Evolutionary conservation across 768 basidiomycete species (phyloP).

Genomic region (Leccinum disarticulatum): DNA sequence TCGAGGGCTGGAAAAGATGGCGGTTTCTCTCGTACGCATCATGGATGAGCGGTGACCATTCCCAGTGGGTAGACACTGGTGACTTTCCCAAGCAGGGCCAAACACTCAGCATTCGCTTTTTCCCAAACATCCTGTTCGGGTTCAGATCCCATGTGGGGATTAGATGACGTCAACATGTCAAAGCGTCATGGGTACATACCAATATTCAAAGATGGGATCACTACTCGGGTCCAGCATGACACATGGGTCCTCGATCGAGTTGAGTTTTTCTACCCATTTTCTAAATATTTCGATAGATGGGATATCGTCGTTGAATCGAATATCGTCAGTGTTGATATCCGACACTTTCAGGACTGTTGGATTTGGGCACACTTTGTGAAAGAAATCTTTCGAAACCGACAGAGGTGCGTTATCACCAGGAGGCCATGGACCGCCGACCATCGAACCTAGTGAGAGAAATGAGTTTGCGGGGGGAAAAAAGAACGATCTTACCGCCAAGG

Average conservation of each 20-base stretch:
- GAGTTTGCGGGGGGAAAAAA: neutral
- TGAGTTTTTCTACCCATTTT: constrained; percentile 39
- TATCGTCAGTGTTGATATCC: constrained; percentile 29
- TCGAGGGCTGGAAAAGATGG: constrained; percentile 21
- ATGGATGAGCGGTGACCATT: constrained; percentile 38
- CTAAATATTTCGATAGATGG: constrained; percentile 34
- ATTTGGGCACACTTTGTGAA: constrained; percentile 41
- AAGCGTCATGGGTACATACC: constrained; percentile 26
- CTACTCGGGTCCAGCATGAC: constrained; percentile 33
- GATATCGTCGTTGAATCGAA: constrained; percentile 26
- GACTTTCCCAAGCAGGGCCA: constrained; percentile 36
- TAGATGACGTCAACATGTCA: neutral
- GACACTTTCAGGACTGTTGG: constrained; percentile 33
- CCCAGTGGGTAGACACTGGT: constrained; percentile 36
- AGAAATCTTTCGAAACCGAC: constrained; percentile 39
- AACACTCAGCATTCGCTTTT: constrained; percentile 33
- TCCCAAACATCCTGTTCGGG: constrained; percentile 36
- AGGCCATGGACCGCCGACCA: constrained; percentile 41
- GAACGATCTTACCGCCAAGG: constrained; percentile 36
- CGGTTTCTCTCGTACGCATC: constrained; percentile 34
- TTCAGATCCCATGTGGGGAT: neutral
- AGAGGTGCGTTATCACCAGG: constrained; percentile 32
- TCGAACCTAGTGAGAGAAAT: constrained; percentile 31
- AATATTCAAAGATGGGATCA: constrained; percentile 35
- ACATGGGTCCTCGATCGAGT: constrained; percentile 38